These are phyloP conservation scores for Ceriops decandra DNA, from an alignment of 345 rosid species.

Conservation along the genomic window DNA sequence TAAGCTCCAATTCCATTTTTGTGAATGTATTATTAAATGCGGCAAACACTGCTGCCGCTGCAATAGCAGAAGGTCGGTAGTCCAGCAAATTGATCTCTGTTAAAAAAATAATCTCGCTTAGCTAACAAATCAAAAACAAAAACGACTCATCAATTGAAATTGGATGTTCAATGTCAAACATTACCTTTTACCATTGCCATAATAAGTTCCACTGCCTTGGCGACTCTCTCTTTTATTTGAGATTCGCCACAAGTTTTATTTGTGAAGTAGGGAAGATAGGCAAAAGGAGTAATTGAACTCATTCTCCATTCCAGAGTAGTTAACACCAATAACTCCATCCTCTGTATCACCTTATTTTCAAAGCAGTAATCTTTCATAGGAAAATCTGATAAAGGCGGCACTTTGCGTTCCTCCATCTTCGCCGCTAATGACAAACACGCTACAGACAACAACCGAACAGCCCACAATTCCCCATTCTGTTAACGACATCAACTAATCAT, in stretches of 20 bases:
- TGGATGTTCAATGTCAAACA: not conserved
- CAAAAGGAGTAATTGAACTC: conserved; percentile 66
- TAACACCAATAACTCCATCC: conserved; percentile 67
- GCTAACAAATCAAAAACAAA: not conserved
- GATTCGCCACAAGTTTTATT: conserved; percentile 33
- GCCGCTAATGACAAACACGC: conserved; percentile 82
- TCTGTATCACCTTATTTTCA: conserved; percentile 47
- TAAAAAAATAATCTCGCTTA: not conserved
- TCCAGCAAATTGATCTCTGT: conserved; percentile 59
- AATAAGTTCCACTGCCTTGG: conserved; percentile 47
- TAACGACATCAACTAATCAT: conserved; percentile 1
- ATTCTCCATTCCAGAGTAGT: conserved; percentile 73
- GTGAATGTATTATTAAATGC: conserved; percentile 49
- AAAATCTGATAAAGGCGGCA: conserved; percentile 59
- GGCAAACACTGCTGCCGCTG: conserved; percentile 69
- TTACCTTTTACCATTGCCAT: conserved; percentile 54
- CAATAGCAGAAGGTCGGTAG: conserved; percentile 64
- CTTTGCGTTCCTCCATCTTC: conserved; percentile 74
- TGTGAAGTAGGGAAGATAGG: conserved; percentile 57
- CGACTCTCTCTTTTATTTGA: conserved; percentile 33
- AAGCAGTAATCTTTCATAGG: conserved; percentile 43
- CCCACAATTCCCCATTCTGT: conserved; percentile 72
- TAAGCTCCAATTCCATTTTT: conserved; percentile 44
- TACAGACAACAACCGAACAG: conserved; percentile 59
- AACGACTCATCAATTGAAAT: not conserved